A percentile compares a stretch with the other conserved stretches of the same genome.
Conservation (phyloP, 495 filamentous ascomycete species). For the Lasiosphaeria hispida region DNA sequence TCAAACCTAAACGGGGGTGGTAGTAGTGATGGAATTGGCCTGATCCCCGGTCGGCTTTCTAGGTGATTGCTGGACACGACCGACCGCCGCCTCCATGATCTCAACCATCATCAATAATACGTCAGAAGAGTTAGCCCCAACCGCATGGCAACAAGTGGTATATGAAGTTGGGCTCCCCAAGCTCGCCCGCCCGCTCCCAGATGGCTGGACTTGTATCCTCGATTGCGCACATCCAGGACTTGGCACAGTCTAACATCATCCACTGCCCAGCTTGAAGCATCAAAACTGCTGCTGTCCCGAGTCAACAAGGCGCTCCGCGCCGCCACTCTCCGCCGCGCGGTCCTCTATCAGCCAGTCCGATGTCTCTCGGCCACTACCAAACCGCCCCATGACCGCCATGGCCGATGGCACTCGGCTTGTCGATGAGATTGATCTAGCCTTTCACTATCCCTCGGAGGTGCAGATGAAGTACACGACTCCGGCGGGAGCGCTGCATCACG, state of each 20-base stretch:
- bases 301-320: neutral
- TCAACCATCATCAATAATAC: conserved; percentile 6
- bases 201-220: neutral
- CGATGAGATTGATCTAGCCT: conserved; percentile 28
- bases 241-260: neutral
- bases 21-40: neutral
- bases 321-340: neutral
- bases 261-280: too few relatives aligned
- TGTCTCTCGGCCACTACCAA: neutral
- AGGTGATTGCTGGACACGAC: neutral
- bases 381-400: conserved; percentile 7
- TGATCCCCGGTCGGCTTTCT: conserved; percentile 2
- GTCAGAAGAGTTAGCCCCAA: neutral
- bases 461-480: conserved; percentile 18
- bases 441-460: conserved; percentile 27
- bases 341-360: neutral
- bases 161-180: neutral
- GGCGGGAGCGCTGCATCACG: neutral
- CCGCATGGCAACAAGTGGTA: neutral
- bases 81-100: neutral
- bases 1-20: too few relatives aligned
- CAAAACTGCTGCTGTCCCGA: neutral
- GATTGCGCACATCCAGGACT: neutral
- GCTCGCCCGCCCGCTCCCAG: neutral
- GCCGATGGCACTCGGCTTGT: conserved; percentile 9